Base-by-base conservation (phyloP, 371 early-diverging fungal species). In the Mucor racemosus region DNA sequence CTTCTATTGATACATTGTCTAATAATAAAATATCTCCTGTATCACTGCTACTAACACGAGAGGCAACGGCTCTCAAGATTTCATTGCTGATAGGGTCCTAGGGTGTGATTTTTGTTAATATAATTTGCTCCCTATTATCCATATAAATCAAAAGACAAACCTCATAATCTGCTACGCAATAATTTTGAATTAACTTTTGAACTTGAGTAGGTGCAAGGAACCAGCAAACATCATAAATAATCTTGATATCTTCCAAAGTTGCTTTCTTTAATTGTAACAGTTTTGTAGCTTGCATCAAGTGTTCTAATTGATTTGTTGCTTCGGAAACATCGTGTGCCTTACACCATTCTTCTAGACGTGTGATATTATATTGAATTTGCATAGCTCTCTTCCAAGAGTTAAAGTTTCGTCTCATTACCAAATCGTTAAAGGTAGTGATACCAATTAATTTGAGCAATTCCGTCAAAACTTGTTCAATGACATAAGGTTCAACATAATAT, bases 311-410 rank as follows among this genome's bases (percentile, higher is more conserved):
- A 40, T 92, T 82, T 0, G 95, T 92, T 31, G 93, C 90, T 72
- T 97, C 96, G n/a, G 89, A 76, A 26, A 96, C 89, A 40, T 90
- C 91, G 72, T 97, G 95, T n/a, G 89, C 75, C 84, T 93, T 94
- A 86, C 96, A 96, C 99, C 99, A 98, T 75, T 98, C 99, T 75
- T 96, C 95, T 58, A 98, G 80, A 15, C 97, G 89, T 5, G 95
- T 93, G 46, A 97, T 90, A 72, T 98, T 98, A 86, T 96, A 97
- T 80, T 97, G 98, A 69, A 98, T 96, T 84, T 98, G 98, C 92
- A 97, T 97, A 35, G 83, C 82, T 68, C 95, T 87, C 75, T 94
- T 93, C 94, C 95, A 93, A 31, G 93, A 91, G 71, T 91, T 91
- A 67, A 91, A 93, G 85, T 93, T 92, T 46, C 91, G 86, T 42